Percentiles rank a stretch among this genome's conserved stretches.
phyloP scores from a whole-genome alignment of 148 eudicot genomes.

The Persicaria maculosa region DNA sequence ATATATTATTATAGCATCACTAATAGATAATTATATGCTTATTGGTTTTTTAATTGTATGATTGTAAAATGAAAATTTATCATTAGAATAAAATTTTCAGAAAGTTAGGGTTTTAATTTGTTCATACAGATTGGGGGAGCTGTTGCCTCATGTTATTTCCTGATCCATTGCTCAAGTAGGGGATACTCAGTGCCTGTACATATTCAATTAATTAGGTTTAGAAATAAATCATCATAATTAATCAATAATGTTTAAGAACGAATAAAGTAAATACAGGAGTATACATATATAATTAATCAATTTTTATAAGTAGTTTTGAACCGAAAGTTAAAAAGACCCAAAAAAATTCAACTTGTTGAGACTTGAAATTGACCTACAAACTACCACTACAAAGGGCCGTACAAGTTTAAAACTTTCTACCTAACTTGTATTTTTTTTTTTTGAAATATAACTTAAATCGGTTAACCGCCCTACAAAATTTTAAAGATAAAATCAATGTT shows the following conservation, averaged over 20 bases:
- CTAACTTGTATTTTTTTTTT: no score
- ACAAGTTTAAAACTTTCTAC: no score
- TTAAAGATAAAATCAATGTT: no score
- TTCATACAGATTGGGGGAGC: background rate
- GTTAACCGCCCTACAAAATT: no score
- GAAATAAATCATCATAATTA: background rate
- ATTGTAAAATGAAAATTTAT: background rate
- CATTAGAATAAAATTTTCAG: background rate
- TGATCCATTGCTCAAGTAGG: slow-evolving; percentile 11
- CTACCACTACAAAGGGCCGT: no score
- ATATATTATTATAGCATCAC: background rate
- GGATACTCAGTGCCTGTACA: slow-evolving; percentile 9
- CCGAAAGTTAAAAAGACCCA: background rate
- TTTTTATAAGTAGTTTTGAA: background rate
- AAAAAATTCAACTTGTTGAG: background rate
- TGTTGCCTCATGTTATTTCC: slow-evolving; percentile 10
- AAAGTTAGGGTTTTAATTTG: background rate
- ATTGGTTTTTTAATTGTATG: background rate
- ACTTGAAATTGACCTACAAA: background rate
- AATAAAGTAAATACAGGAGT: no score
- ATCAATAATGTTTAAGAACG: background rate
- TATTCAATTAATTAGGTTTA: background rate
- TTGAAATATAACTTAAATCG: no score
- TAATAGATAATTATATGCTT: background rate
- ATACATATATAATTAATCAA: no score